Evolutionary conservation across 2,329 filamentous ascomycete genomes (phyloP).

Genomic region (Geoglossum cookeanum): DNA sequence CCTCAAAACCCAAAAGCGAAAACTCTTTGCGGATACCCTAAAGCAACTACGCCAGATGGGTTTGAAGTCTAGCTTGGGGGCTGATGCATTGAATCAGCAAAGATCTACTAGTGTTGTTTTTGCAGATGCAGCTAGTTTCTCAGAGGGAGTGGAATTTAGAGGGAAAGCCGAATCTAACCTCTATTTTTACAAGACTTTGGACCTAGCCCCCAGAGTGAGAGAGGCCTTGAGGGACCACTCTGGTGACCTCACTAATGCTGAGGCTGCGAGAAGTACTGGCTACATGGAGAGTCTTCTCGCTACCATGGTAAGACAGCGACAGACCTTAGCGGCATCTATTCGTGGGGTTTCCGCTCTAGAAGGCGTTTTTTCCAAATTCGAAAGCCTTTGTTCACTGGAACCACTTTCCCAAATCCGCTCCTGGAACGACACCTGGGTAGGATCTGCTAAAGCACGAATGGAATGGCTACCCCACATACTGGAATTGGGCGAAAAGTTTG

Average conservation of each 20-base stretch:
- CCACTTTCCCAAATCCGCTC: background rate
- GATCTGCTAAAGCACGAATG: background rate
- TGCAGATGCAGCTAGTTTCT: slow-evolving; percentile 28
- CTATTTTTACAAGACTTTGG: slow-evolving; percentile 62
- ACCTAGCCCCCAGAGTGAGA: slow-evolving; percentile 50
- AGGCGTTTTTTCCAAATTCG: background rate
- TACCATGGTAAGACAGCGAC: slow-evolving; percentile 40
- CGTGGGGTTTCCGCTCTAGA: background rate
- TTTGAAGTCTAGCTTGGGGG: slow-evolving; percentile 62
- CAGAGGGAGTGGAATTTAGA: slow-evolving; percentile 16
- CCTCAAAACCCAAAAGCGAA: slow-evolving; percentile 76
- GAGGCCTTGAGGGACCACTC: slow-evolving; percentile 53
- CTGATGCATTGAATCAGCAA: slow-evolving; percentile 54
- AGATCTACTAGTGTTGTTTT: slow-evolving; percentile 51
- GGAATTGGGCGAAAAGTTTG: slow-evolving; percentile 1
- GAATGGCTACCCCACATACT: slow-evolving; percentile 3
- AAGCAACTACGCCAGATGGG: slow-evolving; percentile 77
- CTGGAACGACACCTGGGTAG: background rate
- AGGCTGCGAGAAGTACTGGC: slow-evolving; percentile 60
- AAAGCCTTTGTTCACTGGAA: background rate
- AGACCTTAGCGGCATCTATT: background rate
- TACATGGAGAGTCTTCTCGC: slow-evolving; percentile 74
- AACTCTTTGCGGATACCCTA: slow-evolving; percentile 74
- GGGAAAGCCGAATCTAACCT: slow-evolving; percentile 36
- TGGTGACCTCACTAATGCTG: slow-evolving; percentile 64